Evolutionary conservation across 2,329 filamentous ascomycete species (phyloP), one percentile per base, ranked within the genome.

Genomic region (Paradendryphiella salina): DNA sequence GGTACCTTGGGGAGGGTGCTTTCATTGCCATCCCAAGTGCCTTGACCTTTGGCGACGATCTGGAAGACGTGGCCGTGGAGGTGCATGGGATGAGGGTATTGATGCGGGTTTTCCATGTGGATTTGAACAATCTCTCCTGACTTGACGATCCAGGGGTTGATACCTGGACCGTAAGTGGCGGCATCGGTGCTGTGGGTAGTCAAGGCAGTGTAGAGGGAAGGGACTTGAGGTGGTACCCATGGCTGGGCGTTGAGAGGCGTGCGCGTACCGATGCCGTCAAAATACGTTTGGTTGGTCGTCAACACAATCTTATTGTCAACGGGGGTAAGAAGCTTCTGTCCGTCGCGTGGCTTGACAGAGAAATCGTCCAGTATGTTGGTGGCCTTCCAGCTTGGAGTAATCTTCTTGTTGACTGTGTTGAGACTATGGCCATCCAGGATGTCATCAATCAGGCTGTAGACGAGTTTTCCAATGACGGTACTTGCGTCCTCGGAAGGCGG

Each of bases 141-240:
- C 2, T 67, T 65, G 14, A 66, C 57, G 4, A 73, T 61, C 29
- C 69, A 62, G 46, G 73, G 66, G 13, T 71, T 64, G 8, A 66
- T 61, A 23, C 50, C 50, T 4, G 50, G 45, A n/a, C 50, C 50
- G 15, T 52, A 52, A 4, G 70, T 72, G 0, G 69, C 67, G 36
- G 77, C 77, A 3, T 76, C 74, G 1, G 77, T 78, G 11, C 74
- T 66, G 11, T 76, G 74, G 33, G 82, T 80, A 5, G 82, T 83
- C 11, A 94, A 75, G 1, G 81, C 89, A 0, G 87, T 89, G 76
- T 90, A 94, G 0, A 96, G 79, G 0, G 86, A 84, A 0, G 90
- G 90, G 0, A 94, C 89, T 66, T 88, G 87, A 29, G 88, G 88
- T 0, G 75, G 52, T 0, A 80, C 80, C 71, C 90, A 96, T 13